phyloP scores from a whole-genome alignment of 2,329 filamentous ascomycete genomes.

The Pseudogymnoascus sp. region DNA sequence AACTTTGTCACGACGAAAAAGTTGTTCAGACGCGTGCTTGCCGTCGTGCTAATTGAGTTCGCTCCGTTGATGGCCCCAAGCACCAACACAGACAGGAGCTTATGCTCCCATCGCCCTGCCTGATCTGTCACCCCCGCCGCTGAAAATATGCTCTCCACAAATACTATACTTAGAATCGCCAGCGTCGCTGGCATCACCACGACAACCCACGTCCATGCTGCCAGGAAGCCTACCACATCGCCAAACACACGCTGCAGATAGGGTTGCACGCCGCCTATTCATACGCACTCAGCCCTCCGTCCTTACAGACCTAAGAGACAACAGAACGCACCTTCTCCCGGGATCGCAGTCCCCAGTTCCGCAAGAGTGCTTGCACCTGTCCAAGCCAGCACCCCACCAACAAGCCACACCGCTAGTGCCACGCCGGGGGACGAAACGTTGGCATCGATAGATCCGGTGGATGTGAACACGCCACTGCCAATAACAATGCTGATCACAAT shows the following conservation, averaged over 20 bases:
- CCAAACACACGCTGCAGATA: conserved; percentile 56
- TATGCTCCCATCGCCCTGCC: conserved; percentile 37
- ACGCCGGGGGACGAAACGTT: conserved; percentile 56
- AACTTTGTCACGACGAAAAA: conserved; percentile 52
- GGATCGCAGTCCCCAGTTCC: conserved; percentile 56
- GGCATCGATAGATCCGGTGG: conserved; percentile 54
- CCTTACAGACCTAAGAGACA: neutral
- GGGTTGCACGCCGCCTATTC: conserved; percentile 51
- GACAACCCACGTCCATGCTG: conserved; percentile 60
- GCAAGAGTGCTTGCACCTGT: conserved; percentile 56
- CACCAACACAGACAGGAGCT: conserved; percentile 44
- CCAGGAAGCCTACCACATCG: conserved; percentile 54
- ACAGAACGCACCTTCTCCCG: conserved; percentile 43
- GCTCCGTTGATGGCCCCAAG: conserved; percentile 41
- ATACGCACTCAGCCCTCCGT: neutral
- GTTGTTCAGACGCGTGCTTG: conserved; percentile 47
- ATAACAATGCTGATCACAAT: conserved; percentile 59
- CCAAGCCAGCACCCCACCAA: conserved; percentile 57
- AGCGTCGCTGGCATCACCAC: conserved; percentile 58
- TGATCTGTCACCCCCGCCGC: conserved; percentile 41
- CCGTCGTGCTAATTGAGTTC: conserved; percentile 50
- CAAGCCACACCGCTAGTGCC: conserved; percentile 52
- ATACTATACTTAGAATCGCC: conserved; percentile 58
- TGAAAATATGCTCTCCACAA: conserved; percentile 53
- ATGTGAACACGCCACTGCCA: conserved; percentile 59